phyloP scores from a whole-genome alignment of 345 rosid genomes.

The Firmiana major region DNA sequence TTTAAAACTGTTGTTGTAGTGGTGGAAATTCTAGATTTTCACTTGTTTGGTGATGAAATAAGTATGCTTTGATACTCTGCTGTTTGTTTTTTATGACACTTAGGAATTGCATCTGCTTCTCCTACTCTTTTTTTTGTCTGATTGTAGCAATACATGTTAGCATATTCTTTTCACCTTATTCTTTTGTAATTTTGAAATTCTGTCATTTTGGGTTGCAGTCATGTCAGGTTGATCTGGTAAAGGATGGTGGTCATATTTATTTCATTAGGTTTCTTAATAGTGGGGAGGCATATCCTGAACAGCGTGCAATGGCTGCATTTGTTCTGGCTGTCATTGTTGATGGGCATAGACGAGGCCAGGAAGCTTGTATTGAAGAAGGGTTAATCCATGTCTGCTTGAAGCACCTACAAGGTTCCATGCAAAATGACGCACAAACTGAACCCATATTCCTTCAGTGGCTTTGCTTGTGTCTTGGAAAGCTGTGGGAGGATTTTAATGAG shows the following conservation, averaged over 20 bases:
- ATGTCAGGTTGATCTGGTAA: conserved; percentile 98
- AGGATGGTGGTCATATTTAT: conserved; percentile 94
- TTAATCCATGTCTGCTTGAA: conserved; percentile 81
- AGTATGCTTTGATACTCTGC: background rate
- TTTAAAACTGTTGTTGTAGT: background rate
- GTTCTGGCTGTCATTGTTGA: conserved; percentile 99
- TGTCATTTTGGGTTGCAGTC: conserved; percentile 57
- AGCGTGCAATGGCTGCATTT: conserved; percentile 99
- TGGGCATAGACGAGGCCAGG: conserved; percentile 94
- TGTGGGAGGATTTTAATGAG: conserved; percentile 96
- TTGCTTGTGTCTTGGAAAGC: conserved; percentile 93
- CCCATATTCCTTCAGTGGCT: conserved; percentile 97
- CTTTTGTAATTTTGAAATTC: conserved; percentile 6
- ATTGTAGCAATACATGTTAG: background rate
- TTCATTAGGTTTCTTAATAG: conserved; percentile 95
- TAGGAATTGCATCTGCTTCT: background rate
- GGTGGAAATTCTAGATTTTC: too few relatives aligned
- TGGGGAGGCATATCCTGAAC: conserved; percentile 93
- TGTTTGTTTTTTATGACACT: background rate
- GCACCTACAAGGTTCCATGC: conserved; percentile 70
- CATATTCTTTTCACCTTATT: background rate
- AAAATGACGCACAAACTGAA: conserved; percentile 70
- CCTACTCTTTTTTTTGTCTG: background rate
- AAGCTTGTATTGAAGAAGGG: conserved; percentile 85
- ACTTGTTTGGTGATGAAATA: background rate